Conservation (phyloP, 1,284 basidiomycete genomes). For the Cutaneotrichosporon sp. region DNA sequence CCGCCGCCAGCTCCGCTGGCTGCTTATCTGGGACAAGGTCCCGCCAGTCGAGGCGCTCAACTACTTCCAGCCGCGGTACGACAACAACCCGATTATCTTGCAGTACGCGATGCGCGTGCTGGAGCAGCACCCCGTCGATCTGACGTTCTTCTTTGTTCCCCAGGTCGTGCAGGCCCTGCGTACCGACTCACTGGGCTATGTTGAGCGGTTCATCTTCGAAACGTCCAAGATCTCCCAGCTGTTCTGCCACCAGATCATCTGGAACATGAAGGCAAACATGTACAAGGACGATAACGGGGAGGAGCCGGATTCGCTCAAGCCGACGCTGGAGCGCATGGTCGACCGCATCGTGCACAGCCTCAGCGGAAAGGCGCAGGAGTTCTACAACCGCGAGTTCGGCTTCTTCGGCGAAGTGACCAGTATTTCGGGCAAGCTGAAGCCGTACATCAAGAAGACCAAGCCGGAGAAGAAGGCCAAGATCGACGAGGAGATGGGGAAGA, state of each 20-base stretch:
- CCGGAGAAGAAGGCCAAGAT: constrained; percentile 97
- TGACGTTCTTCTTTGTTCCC: constrained; percentile 99
- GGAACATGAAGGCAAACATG: constrained; percentile 99
- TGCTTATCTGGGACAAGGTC: constrained; percentile 82
- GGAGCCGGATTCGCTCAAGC: constrained; percentile 82
- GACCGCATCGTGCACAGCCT: constrained; percentile 75
- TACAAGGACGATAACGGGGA: constrained; percentile 84
- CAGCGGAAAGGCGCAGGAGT: constrained; percentile 82
- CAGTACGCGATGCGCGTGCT: constrained; percentile 97
- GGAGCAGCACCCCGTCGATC: constrained; percentile 86
- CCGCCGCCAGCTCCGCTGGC: constrained; percentile 55
- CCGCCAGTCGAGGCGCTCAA: constrained; percentile 80
- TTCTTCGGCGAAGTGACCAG: constrained; percentile 97
- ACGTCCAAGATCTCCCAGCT: constrained; percentile 95
- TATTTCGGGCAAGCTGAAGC: constrained; percentile 96
- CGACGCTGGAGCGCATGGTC: constrained; percentile 81
- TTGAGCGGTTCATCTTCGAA: constrained; percentile 92
- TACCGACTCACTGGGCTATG: constrained; percentile 83
- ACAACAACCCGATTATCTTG: constrained; percentile 76
- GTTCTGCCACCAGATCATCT: constrained; percentile 99
- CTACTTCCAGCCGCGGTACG: constrained; percentile 78
- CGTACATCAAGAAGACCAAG: constrained; percentile 92
- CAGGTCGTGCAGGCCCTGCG: constrained; percentile 96
- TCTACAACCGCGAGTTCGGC: constrained; percentile 91
- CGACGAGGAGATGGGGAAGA: constrained; percentile 98